Conservation (phyloP, 257 asterid species). For the Rehmannia glutinosa region DNA sequence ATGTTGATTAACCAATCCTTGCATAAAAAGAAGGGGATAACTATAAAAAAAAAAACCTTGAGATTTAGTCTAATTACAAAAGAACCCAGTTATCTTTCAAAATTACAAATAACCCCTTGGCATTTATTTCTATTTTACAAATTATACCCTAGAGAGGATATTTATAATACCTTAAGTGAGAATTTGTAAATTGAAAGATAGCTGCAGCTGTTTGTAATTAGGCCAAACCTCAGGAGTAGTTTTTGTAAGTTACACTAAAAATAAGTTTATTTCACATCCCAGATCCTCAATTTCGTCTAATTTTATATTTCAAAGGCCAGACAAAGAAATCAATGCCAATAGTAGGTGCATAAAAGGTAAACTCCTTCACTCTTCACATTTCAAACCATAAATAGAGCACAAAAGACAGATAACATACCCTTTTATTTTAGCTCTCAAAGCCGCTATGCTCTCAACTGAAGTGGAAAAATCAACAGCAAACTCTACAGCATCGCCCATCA, state of each 20-base stretch:
- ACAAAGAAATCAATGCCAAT: background rate
- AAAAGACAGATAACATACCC: slow-evolving; percentile 35
- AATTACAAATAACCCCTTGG: no score
- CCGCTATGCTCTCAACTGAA: slow-evolving; percentile 63
- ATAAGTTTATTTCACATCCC: no score
- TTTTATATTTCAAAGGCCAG: background rate
- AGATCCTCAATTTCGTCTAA: background rate
- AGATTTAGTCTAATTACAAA: no score
- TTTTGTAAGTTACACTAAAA: no score
- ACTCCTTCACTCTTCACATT: background rate
- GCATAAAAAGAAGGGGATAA: no score
- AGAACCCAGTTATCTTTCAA: no score
- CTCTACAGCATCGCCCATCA: slow-evolving; percentile 72
- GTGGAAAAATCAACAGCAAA: slow-evolving; percentile 73
- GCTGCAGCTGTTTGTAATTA: no score
- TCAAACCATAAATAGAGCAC: background rate
- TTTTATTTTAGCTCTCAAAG: slow-evolving; percentile 53
- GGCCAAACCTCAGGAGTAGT: no score
- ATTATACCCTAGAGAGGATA: no score
- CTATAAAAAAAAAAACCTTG: background rate
- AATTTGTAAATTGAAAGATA: no score
- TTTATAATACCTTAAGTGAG: no score
- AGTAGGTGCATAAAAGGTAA: background rate
- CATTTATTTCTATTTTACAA: no score
- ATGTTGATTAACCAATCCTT: background rate